Base-by-base conservation (phyloP, 768 basidiomycete genomes). In the Mycena chlorophos region DNA sequence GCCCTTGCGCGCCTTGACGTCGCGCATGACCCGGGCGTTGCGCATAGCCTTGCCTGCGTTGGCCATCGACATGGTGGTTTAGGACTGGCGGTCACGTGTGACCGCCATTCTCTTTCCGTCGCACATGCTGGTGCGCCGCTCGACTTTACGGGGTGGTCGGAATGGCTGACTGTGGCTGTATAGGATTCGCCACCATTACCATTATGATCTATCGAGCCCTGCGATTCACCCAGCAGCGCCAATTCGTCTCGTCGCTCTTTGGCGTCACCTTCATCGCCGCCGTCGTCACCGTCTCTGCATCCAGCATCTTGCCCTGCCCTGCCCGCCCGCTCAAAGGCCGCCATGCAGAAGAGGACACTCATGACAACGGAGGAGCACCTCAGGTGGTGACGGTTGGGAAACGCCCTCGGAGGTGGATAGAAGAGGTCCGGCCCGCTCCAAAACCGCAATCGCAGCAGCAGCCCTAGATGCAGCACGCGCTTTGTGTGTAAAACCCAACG, bases 221-320 rank as follows among this genome's bases (percentile, higher is more conserved):
- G 62, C 84, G 84, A 59, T 73, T 86, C 61, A 82, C 80, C 56
- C 83, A 83, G 68, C 82, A 83, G 49, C 89, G 90, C 68, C 82
- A 81, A 62, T 79, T 91, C 73, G 76, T 91, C 58, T 85, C 91
- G 6, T 82, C 87, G 29, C 84, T 93, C 60, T 94, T 94, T 68
- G 85, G 82, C 64, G 71, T 89, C 64, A 93, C 91, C 3, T 91
- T 89, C 70, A 72, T 90, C 68, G 88, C 87, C 23, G 81, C 89
- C 17, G 78, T 93, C 56, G 59, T 89, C 58, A 92, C 91, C 51
- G 91, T 94, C 17, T 87, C 87, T 13, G 88, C 88, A 22, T 91
- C 90, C 20, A 83, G 81, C 66, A 75, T 91, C 37, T 74, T 93
- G 28, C 90, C 91, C 50, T 93, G 91, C 64, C 91, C 91, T 6